Conservation (phyloP, 768 basidiomycete species). For the Coprinopsis cinerea region DNA sequence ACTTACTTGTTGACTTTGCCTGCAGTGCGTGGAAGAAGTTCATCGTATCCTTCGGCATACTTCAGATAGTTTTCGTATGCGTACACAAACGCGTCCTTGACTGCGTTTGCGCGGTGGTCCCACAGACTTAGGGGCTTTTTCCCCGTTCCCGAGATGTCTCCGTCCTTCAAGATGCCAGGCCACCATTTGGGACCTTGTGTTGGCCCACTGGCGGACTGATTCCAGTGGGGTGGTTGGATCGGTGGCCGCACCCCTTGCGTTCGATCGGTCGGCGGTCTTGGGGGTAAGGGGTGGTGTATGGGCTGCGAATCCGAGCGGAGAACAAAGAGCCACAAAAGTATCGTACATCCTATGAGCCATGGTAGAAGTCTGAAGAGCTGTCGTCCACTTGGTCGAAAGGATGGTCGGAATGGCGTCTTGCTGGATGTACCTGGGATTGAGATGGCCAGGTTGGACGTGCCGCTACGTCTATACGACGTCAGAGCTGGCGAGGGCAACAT, state of each 20-base stretch:
- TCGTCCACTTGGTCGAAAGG: constrained; percentile 13
- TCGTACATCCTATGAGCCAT: constrained; percentile 15
- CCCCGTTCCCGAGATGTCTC: background rate
- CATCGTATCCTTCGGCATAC: constrained; percentile 51
- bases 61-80: constrained; percentile 52
- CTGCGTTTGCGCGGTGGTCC: constrained; percentile 45
- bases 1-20: constrained; percentile 48
- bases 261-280: constrained; percentile 10
- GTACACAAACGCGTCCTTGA: constrained; percentile 54
- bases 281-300: constrained; percentile 8
- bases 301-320: constrained; percentile 12
- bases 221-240: background rate
- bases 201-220: constrained; percentile 2
- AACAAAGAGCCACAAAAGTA: constrained; percentile 18
- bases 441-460: constrained; percentile 14
- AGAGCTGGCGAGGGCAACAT: constrained; percentile 1
- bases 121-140: constrained; percentile 23
- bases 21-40: constrained; percentile 49
- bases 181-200: background rate
- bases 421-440: constrained; percentile 12
- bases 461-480: constrained; percentile 9
- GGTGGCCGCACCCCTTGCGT: background rate
- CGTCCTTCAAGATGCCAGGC: background rate
- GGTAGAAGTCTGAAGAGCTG: constrained; percentile 21
- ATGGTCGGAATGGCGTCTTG: constrained; percentile 6